A percentile compares a stretch with the other conserved stretches of the same genome.
Conservation (phyloP, 345 rosid genomes). For the Citrus inodora region DNA sequence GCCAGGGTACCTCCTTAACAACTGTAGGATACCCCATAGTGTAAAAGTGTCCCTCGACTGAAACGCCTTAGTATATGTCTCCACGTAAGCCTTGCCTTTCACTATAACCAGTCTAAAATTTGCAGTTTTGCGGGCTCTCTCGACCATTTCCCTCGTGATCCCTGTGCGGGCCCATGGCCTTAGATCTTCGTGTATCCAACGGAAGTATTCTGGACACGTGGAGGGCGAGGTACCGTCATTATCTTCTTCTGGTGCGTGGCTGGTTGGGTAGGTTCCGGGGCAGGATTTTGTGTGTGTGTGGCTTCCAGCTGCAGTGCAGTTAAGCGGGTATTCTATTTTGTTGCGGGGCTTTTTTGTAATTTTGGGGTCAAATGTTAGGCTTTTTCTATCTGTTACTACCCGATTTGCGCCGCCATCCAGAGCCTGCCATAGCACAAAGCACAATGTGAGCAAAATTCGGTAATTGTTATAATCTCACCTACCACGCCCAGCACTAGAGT, state of each 20-base stretch:
- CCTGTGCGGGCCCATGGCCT: conserved; percentile 76
- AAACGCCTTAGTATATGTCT: conserved; percentile 40
- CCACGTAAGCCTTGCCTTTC: conserved; percentile 57
- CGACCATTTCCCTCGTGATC: conserved; percentile 61
- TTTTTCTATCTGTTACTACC: neutral
- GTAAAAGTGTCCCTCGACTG: conserved; percentile 83
- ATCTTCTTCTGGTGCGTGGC: conserved; percentile 1
- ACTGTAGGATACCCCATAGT: conserved; percentile 82
- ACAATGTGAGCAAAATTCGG: too few relatives aligned
- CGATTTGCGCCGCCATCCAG: conserved; percentile 4
- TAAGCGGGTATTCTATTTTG: conserved; percentile 36
- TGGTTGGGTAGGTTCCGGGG: conserved; percentile 36
- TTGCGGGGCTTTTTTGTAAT: conserved; percentile 19
- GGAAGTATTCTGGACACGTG: conserved; percentile 79
- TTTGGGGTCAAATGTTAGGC: neutral
- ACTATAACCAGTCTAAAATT: conserved; percentile 59
- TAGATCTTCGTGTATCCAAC: conserved; percentile 93
- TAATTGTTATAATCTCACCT: too few relatives aligned
- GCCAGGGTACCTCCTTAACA: conserved; percentile 72
- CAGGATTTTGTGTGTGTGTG: conserved; percentile 33
- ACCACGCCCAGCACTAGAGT: too few relatives aligned
- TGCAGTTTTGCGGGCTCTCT: conserved; percentile 50
- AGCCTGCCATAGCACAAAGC: conserved; percentile 17
- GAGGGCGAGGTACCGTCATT: conserved; percentile 17
- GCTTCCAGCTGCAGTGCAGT: conserved; percentile 34